phyloP scores from a whole-genome alignment of 768 basidiomycete genomes.

The Amanita pallidorosea region DNA sequence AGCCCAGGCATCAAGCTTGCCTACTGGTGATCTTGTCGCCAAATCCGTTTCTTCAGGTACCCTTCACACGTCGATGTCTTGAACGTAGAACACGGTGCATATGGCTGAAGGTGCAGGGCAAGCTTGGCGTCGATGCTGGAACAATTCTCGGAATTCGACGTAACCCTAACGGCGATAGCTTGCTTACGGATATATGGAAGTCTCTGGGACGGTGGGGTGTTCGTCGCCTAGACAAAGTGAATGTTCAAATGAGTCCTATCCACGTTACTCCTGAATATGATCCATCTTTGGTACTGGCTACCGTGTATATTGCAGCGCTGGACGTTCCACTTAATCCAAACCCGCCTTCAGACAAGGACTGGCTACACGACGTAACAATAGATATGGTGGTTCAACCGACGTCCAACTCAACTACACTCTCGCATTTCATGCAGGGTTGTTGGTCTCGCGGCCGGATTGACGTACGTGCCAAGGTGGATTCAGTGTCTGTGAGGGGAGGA shows the following conservation, averaged over 20 bases:
- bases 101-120: constrained; percentile 46
- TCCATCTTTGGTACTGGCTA: constrained; percentile 29
- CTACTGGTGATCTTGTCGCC: constrained; percentile 48
- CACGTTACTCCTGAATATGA: constrained; percentile 34
- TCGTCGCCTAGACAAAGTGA: constrained; percentile 39
- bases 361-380: constrained; percentile 46
- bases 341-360: constrained; percentile 38
- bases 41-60: constrained; percentile 45
- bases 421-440: constrained; percentile 41
- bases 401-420: constrained; percentile 33
- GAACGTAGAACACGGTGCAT: constrained; percentile 44
- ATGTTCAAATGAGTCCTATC: constrained; percentile 43
- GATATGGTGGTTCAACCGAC: constrained; percentile 44
- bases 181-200: constrained; percentile 47
- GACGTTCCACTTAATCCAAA: constrained; percentile 46
- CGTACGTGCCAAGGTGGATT: constrained; percentile 30
- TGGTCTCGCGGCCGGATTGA: constrained; percentile 45
- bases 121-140: constrained; percentile 62
- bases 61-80: constrained; percentile 54
- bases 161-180: constrained; percentile 28
- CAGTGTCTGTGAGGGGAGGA: constrained; percentile 44
- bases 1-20: constrained; percentile 37
- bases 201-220: constrained; percentile 61
- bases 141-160: constrained; percentile 44
- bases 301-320: constrained; percentile 36